These are phyloP conservation scores for Mucor racemosus DNA, from an alignment of 371 early-diverging fungal species.

Conservation along the genomic window DNA sequence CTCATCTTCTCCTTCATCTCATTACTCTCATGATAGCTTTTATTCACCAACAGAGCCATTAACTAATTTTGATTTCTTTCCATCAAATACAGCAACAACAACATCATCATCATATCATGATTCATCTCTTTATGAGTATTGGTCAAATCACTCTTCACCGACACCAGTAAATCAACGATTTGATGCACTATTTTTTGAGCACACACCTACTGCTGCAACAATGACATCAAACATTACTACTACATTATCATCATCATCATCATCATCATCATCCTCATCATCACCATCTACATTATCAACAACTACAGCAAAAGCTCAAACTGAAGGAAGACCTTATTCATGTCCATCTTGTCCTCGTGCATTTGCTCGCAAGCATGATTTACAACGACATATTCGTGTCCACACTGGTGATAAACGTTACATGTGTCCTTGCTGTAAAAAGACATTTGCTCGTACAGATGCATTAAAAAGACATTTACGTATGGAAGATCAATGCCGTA, in stretches of 20 bases:
- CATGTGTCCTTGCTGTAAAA: slow-evolving; percentile 61
- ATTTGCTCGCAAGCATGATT: slow-evolving; percentile 72
- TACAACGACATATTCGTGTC: slow-evolving; percentile 69
- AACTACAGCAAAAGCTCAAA: neutral
- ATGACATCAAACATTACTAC: neutral
- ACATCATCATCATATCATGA: neutral
- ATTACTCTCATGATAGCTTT: neutral
- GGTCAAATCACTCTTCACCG: neutral
- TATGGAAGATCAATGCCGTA: slow-evolving; percentile 61
- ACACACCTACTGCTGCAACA: neutral
- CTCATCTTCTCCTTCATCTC: neutral
- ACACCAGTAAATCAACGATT: neutral
- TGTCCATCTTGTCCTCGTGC: slow-evolving; percentile 25
- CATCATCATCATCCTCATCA: neutral
- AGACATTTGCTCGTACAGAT: slow-evolving; percentile 72
- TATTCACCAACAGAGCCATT: neutral
- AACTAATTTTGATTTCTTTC: neutral
- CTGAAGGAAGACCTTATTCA: slow-evolving; percentile 18
- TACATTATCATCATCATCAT: neutral
- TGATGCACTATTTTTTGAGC: neutral
- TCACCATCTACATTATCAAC: neutral
- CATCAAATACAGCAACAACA: neutral
- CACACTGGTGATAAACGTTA: slow-evolving; percentile 73
- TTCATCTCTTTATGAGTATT: neutral
- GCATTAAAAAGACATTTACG: slow-evolving; percentile 68